Conservation (phyloP, 768 basidiomycete genomes). For the Boletus tylopilopsis region DNA sequence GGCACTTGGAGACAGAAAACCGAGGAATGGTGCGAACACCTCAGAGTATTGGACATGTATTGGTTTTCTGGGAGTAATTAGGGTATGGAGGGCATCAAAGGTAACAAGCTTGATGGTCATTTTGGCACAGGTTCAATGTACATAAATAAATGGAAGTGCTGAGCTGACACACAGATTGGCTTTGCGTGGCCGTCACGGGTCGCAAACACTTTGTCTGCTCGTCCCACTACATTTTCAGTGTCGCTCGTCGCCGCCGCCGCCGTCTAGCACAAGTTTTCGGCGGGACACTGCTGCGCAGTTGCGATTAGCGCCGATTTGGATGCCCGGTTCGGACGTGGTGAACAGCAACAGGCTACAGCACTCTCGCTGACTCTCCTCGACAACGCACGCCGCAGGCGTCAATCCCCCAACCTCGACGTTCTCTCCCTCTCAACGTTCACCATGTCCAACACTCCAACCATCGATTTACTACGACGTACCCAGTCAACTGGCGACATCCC, state of each 20-base stretch:
- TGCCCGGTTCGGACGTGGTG: slow-evolving; percentile 14
- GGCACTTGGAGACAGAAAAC: slow-evolving; percentile 48
- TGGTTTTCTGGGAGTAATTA: slow-evolving; percentile 64
- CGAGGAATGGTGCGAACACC: slow-evolving; percentile 64
- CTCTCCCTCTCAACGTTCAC: slow-evolving; percentile 19
- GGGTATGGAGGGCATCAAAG: slow-evolving; percentile 79
- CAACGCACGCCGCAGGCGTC: slow-evolving; percentile 29
- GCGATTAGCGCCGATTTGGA: slow-evolving; percentile 19
- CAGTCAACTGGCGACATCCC: slow-evolving; percentile 35
- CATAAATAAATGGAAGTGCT: slow-evolving; percentile 14
- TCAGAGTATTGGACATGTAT: slow-evolving; percentile 61
- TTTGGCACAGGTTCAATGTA: slow-evolving; percentile 1
- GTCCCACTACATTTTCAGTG: not conserved
- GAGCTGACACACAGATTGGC: not conserved
- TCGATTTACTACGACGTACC: slow-evolving; percentile 33
- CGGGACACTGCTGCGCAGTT: slow-evolving; percentile 5
- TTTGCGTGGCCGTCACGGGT: slow-evolving; percentile 6
- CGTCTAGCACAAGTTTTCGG: slow-evolving; percentile 1
- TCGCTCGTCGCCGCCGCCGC: not conserved
- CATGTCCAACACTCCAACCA: slow-evolving; percentile 25
- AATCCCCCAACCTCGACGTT: slow-evolving; percentile 18
- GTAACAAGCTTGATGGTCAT: slow-evolving; percentile 58
- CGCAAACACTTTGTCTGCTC: slow-evolving; percentile 14
- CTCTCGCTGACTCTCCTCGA: slow-evolving; percentile 12
- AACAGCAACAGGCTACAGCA: slow-evolving; percentile 6